Evolutionary conservation across 345 rosid genomes (phyloP), one percentile per base, ranked within the genome.

Genomic region (Euphorbia peplus): DNA sequence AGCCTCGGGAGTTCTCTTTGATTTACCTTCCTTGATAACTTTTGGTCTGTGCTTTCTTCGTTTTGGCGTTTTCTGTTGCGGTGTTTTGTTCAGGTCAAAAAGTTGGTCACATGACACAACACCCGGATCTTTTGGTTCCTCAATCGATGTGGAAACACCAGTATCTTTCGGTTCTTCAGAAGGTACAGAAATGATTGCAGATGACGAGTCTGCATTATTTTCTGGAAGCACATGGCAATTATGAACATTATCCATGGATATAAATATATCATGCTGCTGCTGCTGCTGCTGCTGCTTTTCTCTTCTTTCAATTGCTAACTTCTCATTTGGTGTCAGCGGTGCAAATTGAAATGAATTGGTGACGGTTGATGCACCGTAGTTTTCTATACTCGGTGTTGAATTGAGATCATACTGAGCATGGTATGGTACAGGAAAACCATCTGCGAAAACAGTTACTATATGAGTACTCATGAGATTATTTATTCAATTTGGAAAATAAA

Each of bases 11-110:
- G 80, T 70, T 70, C 78, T 82, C 54, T 76, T 83, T 61, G 84
- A 82, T 77, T 86, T 85, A 68, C 82, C 90, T 83, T 90, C 91
- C 68, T 5, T 55, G 21, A 85, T 42, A 64, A 90, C 97, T 79
- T 90, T 93, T 2, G 98, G 96, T 84, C 91, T 85, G 83, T 86
- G 87, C 81, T 89, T 93, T 78, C 69, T 90, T 76, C 86, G 72
- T 76, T 83, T 90, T 24, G 87, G 81, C 50, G 77, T 73, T 78
- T 85, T 88, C 81, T 74, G 81, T 63, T 85, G 85, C 6, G 97
- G 98, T 30, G 96, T 91, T 80, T 71, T 80, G 28, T 92, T 90
- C 62, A 88, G 87, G 75, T 88, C 96, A 55, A 87, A 80, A 66
- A 73, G 82, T 75, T 57, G 79, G 21, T 65, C 75, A 69, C 60